Evolutionary conservation across 2,329 filamentous ascomycete species (phyloP).

Genomic region (Coniochaeta hoffmannii): DNA sequence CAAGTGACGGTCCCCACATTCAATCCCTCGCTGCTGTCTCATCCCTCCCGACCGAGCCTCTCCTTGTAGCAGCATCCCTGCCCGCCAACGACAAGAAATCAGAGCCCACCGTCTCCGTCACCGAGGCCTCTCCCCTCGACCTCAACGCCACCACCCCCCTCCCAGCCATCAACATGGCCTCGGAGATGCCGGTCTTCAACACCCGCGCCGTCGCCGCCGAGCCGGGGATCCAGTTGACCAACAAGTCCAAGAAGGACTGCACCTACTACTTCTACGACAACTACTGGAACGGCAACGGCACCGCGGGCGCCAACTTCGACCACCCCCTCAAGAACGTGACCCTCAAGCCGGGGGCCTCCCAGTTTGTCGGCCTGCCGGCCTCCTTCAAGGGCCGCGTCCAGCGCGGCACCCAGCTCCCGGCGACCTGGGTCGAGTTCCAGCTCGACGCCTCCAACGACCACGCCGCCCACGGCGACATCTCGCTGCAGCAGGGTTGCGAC

Average conservation of each 20-base stretch:
- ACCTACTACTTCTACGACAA: conserved; percentile 33
- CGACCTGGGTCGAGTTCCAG: conserved; percentile 32
- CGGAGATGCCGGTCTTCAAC: background rate
- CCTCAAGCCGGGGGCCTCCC: conserved; percentile 20
- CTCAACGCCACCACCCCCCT: background rate
- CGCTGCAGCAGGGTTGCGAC: conserved; percentile 21
- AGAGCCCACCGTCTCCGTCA: background rate
- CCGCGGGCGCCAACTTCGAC: conserved; percentile 30
- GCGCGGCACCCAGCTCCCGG: conserved; percentile 25
- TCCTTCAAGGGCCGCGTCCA: conserved; percentile 33
- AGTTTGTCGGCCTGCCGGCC: conserved; percentile 21
- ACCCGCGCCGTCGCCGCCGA: conserved; percentile 5
- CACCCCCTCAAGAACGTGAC: conserved; percentile 25
- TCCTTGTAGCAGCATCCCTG: background rate
- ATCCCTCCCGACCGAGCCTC: background rate
- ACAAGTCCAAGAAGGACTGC: conserved; percentile 23
- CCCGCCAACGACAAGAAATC: background rate
- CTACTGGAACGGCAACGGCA: conserved; percentile 31
- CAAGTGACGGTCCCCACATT: background rate
- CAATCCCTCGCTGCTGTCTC: background rate
- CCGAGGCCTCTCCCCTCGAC: background rate
- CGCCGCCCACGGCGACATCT: conserved; percentile 28
- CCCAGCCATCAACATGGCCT: background rate
- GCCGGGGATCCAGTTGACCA: conserved; percentile 28
- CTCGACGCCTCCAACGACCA: conserved; percentile 26